Evolutionary conservation across 371 early-diverging fungal species (phyloP), one percentile per base, ranked within the genome.

Genomic region (Capillidium rhysosporum): DNA sequence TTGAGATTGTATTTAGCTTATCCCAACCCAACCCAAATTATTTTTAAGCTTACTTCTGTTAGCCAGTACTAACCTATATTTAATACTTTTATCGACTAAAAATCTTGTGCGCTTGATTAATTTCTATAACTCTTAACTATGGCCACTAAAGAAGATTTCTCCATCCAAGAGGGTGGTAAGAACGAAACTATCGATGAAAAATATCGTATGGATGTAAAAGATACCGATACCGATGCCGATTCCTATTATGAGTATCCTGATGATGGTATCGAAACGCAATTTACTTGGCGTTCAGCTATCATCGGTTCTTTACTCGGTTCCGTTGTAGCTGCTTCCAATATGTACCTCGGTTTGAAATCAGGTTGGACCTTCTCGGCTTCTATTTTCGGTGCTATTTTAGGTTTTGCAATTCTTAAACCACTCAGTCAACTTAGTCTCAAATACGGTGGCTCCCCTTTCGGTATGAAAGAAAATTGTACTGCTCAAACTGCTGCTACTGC

Each of bases 401-500:
- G 77, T 16, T 82, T 78, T 63, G 73, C 75, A 29, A 70, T 77
- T 46, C 41, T 83, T 40, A 79, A 77, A 57, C 77, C 76, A 8
- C n/a, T 80, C 0, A 70, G 75, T 16, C 59, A 59, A 21, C 56
- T 75, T 7, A 75, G 72, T 12, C 51, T 44, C 9, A 66, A 68
- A 55, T 73, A 73, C 51, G 75, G 76, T 52, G 75, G 73, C 47
- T 69, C 75, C 7, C 64, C 75, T 51, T 84, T 82, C 63, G 81
- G 81, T 34, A 71, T 80, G 18, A 71, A 75, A 39, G 84, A 84
- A 60, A 81, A 84, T 56, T 74, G 76, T 52, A 75, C 79, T 40
- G 75, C 75, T 40, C 79, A 79, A 64, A 69, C 77, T 21, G 77
- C 79, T 39, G 84, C 81, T 8, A 77, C 79, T 0, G 70, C 81